These are phyloP conservation scores for Talaromyces rugulosus DNA, from an alignment of 2,329 filamentous ascomycete genomes.

Conservation along the genomic window DNA sequence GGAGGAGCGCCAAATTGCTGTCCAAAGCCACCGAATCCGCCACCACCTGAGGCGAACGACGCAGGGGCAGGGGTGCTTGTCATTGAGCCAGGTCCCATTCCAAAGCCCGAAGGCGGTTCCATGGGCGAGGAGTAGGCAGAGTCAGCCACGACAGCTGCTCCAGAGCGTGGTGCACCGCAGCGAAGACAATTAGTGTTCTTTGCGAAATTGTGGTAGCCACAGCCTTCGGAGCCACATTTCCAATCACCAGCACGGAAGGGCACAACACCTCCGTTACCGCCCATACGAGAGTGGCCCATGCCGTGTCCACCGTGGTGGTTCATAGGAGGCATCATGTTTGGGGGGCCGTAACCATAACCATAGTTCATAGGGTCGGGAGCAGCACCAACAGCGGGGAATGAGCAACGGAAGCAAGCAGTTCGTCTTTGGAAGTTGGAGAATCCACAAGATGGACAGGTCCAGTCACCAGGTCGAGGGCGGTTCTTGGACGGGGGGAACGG, in stretches of 20 bases:
- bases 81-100: conserved; percentile 86
- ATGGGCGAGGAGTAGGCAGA: conserved; percentile 87
- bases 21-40: conserved; percentile 62
- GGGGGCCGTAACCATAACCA: conserved; percentile 58
- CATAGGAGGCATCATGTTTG: conserved; percentile 75
- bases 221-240: conserved; percentile 97
- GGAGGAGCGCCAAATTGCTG: conserved; percentile 80
- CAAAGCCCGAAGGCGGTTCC: conserved; percentile 77
- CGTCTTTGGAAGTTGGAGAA: conserved; percentile 99
- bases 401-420: conserved; percentile 97
- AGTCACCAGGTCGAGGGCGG: conserved; percentile 91
- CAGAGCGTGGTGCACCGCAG: conserved; percentile 90
- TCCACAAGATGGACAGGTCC: conserved; percentile 97
- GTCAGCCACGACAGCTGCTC: conserved; percentile 90
- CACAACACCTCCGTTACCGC: conserved; percentile 74
- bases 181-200: conserved; percentile 98
- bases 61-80: conserved; percentile 74
- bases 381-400: conserved; percentile 88
- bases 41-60: conserved; percentile 66
- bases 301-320: conserved; percentile 55
- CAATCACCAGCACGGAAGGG: conserved; percentile 98
- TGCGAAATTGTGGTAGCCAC: conserved; percentile 98
- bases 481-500: conserved; percentile 99
- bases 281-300: conserved; percentile 59
- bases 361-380: conserved; percentile 72